phyloP scores from a whole-genome alignment of 306 rosid genomes.

The Benincasa hispida region DNA sequence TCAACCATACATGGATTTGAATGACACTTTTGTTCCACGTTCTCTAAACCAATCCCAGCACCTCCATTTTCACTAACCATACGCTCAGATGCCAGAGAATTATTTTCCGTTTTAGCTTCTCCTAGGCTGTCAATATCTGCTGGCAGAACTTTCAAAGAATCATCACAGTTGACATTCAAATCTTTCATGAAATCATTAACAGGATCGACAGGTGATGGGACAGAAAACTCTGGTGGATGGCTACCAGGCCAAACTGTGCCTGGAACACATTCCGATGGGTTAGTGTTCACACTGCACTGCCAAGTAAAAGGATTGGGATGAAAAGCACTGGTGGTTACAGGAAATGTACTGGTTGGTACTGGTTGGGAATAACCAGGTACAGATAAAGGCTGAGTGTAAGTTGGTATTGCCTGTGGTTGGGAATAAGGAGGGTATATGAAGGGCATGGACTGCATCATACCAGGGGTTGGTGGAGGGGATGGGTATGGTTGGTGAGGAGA shows the following conservation, averaged over 20 bases:
- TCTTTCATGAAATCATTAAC: slow-evolving; percentile 37
- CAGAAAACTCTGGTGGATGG: slow-evolving; percentile 74
- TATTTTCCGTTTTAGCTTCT: slow-evolving; percentile 37
- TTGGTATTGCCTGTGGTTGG: slow-evolving; percentile 51
- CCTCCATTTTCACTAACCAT: slow-evolving; percentile 25
- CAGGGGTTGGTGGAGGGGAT: slow-evolving; percentile 89
- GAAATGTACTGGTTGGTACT: slow-evolving; percentile 53
- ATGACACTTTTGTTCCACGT: slow-evolving; percentile 40
- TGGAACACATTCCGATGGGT: slow-evolving; percentile 54
- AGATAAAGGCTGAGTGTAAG: slow-evolving; percentile 63
- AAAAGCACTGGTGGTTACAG: slow-evolving; percentile 55
- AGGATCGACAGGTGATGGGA: slow-evolving; percentile 57
- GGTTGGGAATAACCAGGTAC: slow-evolving; percentile 8
- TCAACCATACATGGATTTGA: slow-evolving; percentile 26
- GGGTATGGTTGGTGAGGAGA: slow-evolving; percentile 86
- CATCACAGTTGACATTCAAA: slow-evolving; percentile 27
- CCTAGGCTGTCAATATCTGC: slow-evolving; percentile 34
- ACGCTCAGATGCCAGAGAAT: slow-evolving; percentile 22
- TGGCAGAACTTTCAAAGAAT: slow-evolving; percentile 34
- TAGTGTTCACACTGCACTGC: slow-evolving; percentile 61
- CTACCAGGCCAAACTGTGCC: slow-evolving; percentile 60
- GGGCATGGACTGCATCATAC: slow-evolving; percentile 82
- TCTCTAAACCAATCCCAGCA: slow-evolving; percentile 28
- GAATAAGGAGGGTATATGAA: slow-evolving; percentile 66
- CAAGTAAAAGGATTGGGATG: slow-evolving; percentile 76